Percentiles rank a stretch among this genome's conserved stretches.
These are phyloP conservation scores for Phytophthora pinifolia DNA, from an alignment of 352 stramenopile species.

Conservation along the genomic window DNA sequence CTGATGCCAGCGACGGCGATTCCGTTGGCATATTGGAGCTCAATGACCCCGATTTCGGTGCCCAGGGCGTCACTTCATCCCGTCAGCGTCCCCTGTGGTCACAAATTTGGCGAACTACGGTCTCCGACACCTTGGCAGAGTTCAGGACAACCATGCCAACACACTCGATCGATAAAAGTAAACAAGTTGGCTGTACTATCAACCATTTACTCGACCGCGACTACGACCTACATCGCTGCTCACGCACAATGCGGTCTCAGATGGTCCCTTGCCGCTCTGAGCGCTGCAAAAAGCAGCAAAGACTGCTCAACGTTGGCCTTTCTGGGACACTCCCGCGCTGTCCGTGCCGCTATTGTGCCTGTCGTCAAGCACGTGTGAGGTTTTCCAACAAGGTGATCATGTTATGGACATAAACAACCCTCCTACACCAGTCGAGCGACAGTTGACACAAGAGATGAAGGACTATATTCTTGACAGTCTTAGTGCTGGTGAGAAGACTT, in stretches of 20 bases:
- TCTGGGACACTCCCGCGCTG: background rate
- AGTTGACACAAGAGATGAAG: constrained; percentile 4
- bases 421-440: background rate
- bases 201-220: too few relatives aligned
- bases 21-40: background rate
- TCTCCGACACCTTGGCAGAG: background rate
- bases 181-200: too few relatives aligned
- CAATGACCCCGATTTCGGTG: background rate
- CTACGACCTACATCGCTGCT: too few relatives aligned
- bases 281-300: background rate
- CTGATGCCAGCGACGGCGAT: background rate
- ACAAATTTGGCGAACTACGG: background rate
- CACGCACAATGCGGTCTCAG: too few relatives aligned
- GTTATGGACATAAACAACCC: constrained; percentile 10
- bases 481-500: background rate
- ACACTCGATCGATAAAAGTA: background rate
- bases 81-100: background rate
- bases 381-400: background rate
- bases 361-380: background rate
- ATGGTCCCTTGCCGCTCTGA: too few relatives aligned
- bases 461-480: constrained; percentile 1
- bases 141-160: background rate
- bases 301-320: background rate
- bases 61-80: background rate
- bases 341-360: background rate